Conservation (phyloP, 106 monocot species). For the Acorus calamus region DNA sequence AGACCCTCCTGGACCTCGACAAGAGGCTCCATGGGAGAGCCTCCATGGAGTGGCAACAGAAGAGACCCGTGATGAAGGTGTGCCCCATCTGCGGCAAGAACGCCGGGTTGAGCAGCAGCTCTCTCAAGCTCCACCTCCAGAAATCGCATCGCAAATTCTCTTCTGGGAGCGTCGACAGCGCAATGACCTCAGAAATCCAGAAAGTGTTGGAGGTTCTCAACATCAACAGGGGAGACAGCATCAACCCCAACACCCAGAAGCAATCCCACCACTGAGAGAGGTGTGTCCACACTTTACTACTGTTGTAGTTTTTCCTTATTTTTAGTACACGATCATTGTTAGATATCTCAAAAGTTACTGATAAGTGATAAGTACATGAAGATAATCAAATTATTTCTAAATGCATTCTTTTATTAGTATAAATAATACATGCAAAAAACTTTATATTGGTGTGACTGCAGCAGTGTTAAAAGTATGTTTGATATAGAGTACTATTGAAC, state of each 20-base stretch:
- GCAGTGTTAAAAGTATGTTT: too few relatives aligned
- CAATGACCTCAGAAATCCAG: slow-evolving; percentile 64
- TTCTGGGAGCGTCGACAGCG: slow-evolving; percentile 81
- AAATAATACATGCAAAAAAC: too few relatives aligned
- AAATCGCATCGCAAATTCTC: slow-evolving; percentile 62
- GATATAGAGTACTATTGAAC: too few relatives aligned
- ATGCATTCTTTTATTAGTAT: too few relatives aligned
- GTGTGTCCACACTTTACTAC: too few relatives aligned
- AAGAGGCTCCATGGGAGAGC: slow-evolving; percentile 42
- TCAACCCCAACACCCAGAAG: slow-evolving; percentile 21
- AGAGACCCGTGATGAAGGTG: slow-evolving; percentile 65
- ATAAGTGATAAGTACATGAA: too few relatives aligned
- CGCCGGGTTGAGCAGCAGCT: slow-evolving; percentile 81
- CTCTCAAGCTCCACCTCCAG: slow-evolving; percentile 83
- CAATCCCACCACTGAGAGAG: slow-evolving; percentile 6
- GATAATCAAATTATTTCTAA: too few relatives aligned
- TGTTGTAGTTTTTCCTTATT: too few relatives aligned
- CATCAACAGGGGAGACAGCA: slow-evolving; percentile 29
- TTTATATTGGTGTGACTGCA: too few relatives aligned
- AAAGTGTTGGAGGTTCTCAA: slow-evolving; percentile 43
- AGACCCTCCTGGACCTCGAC: slow-evolving; percentile 52
- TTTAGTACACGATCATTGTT: too few relatives aligned
- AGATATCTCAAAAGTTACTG: too few relatives aligned
- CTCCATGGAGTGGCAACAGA: slow-evolving; percentile 93
- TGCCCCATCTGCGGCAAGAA: slow-evolving; percentile 84